Conservation (phyloP, 2,329 filamentous ascomycete genomes). For the Fusarium xyrophilum region DNA sequence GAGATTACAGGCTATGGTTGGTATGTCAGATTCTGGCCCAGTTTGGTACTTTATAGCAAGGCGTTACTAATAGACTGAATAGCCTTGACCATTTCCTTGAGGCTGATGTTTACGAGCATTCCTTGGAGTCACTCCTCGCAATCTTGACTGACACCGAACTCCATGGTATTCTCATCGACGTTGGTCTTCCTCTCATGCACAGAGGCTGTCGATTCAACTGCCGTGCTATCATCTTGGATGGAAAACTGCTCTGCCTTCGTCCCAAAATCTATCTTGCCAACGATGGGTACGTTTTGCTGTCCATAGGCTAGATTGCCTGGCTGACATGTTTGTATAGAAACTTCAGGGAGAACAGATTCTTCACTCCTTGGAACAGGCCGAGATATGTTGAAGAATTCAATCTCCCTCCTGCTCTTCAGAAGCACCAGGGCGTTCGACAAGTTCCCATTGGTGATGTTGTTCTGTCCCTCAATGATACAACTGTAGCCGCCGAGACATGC, state of each 20-base stretch:
- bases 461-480: conserved; percentile 49
- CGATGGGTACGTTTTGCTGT: conserved; percentile 56
- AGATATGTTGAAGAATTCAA: conserved; percentile 49
- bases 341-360: conserved; percentile 51
- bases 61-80: background rate
- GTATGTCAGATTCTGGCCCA: background rate
- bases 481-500: conserved; percentile 51
- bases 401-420: conserved; percentile 62
- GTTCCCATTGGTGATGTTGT: conserved; percentile 53
- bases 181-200: conserved; percentile 53
- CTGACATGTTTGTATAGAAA: conserved; percentile 16
- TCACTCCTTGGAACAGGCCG: conserved; percentile 50
- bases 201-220: conserved; percentile 48
- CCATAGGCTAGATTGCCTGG: background rate
- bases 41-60: background rate
- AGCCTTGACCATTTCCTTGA: conserved; percentile 71
- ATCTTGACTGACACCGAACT: conserved; percentile 45
- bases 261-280: conserved; percentile 76
- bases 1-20: conserved; percentile 50
- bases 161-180: conserved; percentile 50
- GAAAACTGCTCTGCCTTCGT: conserved; percentile 73
- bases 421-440: conserved; percentile 51
- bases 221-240: conserved; percentile 55
- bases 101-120: conserved; percentile 45
- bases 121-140: conserved; percentile 43